These are phyloP conservation scores for Hymenoscyphus scutula DNA, from an alignment of 2,329 filamentous ascomycete species.

Conservation along the genomic window DNA sequence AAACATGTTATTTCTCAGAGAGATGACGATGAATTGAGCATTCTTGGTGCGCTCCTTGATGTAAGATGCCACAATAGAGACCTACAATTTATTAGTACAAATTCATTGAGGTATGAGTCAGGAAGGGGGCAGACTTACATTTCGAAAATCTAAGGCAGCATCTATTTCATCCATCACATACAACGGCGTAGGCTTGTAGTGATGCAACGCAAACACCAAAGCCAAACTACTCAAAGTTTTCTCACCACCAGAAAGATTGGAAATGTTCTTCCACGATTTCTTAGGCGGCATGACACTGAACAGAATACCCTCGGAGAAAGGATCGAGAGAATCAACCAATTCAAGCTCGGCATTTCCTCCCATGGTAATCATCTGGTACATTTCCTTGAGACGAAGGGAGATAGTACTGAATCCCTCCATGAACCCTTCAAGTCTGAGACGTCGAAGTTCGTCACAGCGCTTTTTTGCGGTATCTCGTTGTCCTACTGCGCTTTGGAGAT, in stretches of 20 bases:
- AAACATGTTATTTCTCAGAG: constrained; percentile 98
- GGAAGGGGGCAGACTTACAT: constrained; percentile 59
- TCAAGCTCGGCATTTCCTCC: constrained; percentile 97
- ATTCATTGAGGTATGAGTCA: constrained; percentile 9
- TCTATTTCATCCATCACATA: constrained; percentile 99
- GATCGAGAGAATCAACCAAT: constrained; percentile 91
- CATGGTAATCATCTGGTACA: constrained; percentile 99
- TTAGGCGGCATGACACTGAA: constrained; percentile 99
- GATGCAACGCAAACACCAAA: constrained; percentile 95
- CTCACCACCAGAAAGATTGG: constrained; percentile 91
- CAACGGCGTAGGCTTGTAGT: constrained; percentile 94
- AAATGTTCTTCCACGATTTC: constrained; percentile 99
- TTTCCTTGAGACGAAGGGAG: constrained; percentile 92
- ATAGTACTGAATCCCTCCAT: constrained; percentile 97
- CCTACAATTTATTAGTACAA: constrained; percentile 46
- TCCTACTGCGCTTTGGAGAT: constrained; percentile 74
- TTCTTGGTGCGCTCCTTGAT: constrained; percentile 99
- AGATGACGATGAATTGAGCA: constrained; percentile 98
- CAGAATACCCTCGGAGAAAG: constrained; percentile 93
- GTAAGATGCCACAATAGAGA: constrained; percentile 96
- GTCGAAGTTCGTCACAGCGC: constrained; percentile 86
- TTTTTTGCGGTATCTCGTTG: constrained; percentile 86
- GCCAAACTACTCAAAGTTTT: constrained; percentile 94
- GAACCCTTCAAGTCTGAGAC: constrained; percentile 89
- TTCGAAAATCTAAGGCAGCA: constrained; percentile 94